Evolutionary conservation across 2,329 filamentous ascomycete genomes (phyloP), one percentile per base, ranked within the genome.

Genomic region (Alternaria panax): DNA sequence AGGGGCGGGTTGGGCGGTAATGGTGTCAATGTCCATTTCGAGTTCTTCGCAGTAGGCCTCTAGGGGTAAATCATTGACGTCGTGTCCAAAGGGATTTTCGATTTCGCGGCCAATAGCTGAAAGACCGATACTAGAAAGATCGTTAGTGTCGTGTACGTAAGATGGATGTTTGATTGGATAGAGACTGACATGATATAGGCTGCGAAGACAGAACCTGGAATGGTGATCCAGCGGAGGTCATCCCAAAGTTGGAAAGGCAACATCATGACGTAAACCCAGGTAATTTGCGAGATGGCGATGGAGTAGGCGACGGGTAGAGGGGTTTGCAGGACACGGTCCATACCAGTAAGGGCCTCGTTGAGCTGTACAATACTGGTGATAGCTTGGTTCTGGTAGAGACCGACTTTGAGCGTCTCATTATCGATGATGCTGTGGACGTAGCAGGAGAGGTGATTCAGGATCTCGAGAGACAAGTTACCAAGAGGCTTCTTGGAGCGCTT

Each of bases 261-360:
- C 30, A 92, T 84, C 67, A 92, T 80, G 53, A 95, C 88, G 79
- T 95, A 96, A 51, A 93, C 86, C 87, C 91, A 93, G 30, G 92
- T 92, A 73, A 95, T 94, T 75, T 96, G 92, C 20, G 89, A 88
- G 75, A 95, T 93, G 69, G 91, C 87, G 69, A 96, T 95, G 65
- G 86, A 88, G 81, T 96, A 96, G 46, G 92, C 92, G 56, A 92
- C 85, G 2, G 92, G 92, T 0, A 96, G 85, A 1, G 92, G 92
- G 0, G 92, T 96, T 75, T 90, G 91, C 30, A 94, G 86, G 20
- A 96, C 88, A 63, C 92, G 89, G 72, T 95, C 91, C 47, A 88
- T 88, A 59, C 89, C 88, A 16, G 87, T 86, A 66, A 92, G 82
- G 56, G 89, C 86, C 65, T 96, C 92, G 72, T 91, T 92, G 54